Evolutionary conservation across 176 grass and related monocot species (phyloP).

Genomic region (Oryza nivara): DNA sequence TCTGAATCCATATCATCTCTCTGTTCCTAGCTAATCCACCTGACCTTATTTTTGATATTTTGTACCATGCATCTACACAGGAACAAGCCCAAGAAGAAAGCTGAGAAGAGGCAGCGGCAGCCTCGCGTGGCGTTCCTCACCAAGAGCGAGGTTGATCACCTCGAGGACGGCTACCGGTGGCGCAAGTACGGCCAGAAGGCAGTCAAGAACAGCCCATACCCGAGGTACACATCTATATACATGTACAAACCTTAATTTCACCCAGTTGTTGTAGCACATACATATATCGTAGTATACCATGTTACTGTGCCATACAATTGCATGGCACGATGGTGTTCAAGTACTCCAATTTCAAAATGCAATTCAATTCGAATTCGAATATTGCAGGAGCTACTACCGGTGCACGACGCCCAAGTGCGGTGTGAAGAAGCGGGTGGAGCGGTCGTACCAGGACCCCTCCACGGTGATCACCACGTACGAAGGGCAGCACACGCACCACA

Average conservation of each 20-base stretch:
- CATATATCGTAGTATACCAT: not conserved
- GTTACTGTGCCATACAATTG: not conserved
- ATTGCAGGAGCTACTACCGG: constrained; percentile 82
- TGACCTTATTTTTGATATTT: not conserved
- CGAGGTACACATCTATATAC: constrained; percentile 54
- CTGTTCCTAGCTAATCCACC: not conserved
- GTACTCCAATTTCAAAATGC: no score
- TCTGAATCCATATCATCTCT: not conserved
- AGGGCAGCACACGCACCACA: constrained; percentile 89
- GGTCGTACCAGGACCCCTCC: constrained; percentile 84
- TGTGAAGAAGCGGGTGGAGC: constrained; percentile 96
- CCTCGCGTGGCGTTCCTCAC: constrained; percentile 88
- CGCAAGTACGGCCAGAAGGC: constrained; percentile 99
- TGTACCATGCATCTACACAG: constrained; percentile 31
- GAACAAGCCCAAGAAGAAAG: constrained; percentile 76
- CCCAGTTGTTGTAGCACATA: not conserved
- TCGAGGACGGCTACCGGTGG: constrained; percentile 98
- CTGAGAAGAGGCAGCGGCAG: constrained; percentile 73
- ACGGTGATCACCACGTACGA: constrained; percentile 94
- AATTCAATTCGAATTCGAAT: not conserved
- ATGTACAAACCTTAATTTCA: not conserved
- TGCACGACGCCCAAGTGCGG: constrained; percentile 91
- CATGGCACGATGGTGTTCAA: not conserved
- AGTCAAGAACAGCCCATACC: constrained; percentile 97
- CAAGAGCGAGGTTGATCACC: constrained; percentile 96